A percentile compares a stretch with the other conserved stretches of the same genome.
These are phyloP conservation scores for Atkinsonella texensis DNA, from an alignment of 2,329 filamentous ascomycete genomes.

Conservation along the genomic window DNA sequence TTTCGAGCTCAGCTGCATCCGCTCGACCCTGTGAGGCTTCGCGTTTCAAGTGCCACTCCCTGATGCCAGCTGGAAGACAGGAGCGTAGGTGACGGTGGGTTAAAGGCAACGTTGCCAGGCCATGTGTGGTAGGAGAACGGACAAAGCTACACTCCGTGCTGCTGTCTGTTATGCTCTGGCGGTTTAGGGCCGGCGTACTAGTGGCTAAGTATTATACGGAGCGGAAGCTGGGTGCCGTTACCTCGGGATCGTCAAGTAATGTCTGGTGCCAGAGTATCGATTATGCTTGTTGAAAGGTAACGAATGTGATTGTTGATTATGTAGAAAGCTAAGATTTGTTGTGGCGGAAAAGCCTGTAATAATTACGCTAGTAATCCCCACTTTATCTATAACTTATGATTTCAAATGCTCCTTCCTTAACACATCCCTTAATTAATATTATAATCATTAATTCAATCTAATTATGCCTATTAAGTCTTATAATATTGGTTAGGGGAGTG, in stretches of 20 bases:
- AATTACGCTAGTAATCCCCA: no score
- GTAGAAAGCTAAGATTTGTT: no score
- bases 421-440: no score
- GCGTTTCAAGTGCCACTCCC: conserved; percentile 8
- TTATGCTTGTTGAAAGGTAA: conserved; percentile 15
- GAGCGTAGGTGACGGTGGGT: conserved; percentile 17
- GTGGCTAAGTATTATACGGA: conserved; percentile 25
- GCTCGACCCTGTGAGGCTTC: conserved; percentile 13
- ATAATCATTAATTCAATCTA: no score
- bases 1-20: no score
- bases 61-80: conserved; percentile 12
- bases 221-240: conserved; percentile 27
- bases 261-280: conserved; percentile 11
- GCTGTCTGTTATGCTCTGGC: conserved; percentile 28
- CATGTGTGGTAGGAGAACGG: conserved; percentile 27
- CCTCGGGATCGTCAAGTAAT: conserved; percentile 22
- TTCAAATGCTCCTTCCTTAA: no score
- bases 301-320: conserved; percentile 1
- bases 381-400: no score
- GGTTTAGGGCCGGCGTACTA: conserved; percentile 22
- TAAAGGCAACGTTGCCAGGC: conserved; percentile 24
- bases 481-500: no score
- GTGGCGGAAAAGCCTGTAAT: no score
- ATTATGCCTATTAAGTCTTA: no score
- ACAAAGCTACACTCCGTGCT: conserved; percentile 31